Conservation (phyloP, 192 early-diverging fungal species). For the Backusella australiensis region DNA sequence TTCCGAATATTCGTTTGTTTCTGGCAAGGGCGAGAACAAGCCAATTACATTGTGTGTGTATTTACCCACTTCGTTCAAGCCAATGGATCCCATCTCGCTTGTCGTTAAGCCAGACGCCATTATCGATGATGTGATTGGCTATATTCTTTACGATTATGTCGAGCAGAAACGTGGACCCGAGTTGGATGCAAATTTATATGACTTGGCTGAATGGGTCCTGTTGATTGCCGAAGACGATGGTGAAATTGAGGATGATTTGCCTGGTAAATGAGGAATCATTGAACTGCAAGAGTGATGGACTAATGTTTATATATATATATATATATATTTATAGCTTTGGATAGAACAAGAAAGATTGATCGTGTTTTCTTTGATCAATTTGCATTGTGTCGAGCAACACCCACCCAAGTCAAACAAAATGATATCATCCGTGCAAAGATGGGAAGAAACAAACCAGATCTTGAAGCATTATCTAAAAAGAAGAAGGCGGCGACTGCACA, state of each 20-base stretch:
- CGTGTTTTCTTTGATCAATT: conserved; percentile 89
- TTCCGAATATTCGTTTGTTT: conserved; percentile 61
- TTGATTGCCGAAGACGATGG: conserved; percentile 96
- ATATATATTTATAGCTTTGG: conserved; percentile 60
- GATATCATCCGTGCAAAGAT: conserved; percentile 30
- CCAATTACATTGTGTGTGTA: conserved; percentile 64
- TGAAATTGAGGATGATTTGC: conserved; percentile 94
- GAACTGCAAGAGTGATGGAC: no score
- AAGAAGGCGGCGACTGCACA: background rate
- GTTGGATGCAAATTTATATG: conserved; percentile 58
- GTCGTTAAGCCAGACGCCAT: conserved; percentile 75
- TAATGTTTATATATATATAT: no score
- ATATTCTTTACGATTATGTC: conserved; percentile 84
- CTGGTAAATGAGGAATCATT: conserved; percentile 49
- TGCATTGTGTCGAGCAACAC: conserved; percentile 79
- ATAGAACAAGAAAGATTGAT: conserved; percentile 81
- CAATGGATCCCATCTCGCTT: conserved; percentile 55
- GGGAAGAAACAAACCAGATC: conserved; percentile 23
- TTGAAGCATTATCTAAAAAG: conserved; percentile 10
- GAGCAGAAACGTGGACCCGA: conserved; percentile 64
- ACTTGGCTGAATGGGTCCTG: conserved; percentile 83
- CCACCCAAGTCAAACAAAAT: conserved; percentile 60
- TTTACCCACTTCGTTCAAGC: conserved; percentile 50
- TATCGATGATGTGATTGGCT: conserved; percentile 95
- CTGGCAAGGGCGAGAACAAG: conserved; percentile 59